Conservation (phyloP, 306 rosid species). For the Fragaria vesca region DNA sequence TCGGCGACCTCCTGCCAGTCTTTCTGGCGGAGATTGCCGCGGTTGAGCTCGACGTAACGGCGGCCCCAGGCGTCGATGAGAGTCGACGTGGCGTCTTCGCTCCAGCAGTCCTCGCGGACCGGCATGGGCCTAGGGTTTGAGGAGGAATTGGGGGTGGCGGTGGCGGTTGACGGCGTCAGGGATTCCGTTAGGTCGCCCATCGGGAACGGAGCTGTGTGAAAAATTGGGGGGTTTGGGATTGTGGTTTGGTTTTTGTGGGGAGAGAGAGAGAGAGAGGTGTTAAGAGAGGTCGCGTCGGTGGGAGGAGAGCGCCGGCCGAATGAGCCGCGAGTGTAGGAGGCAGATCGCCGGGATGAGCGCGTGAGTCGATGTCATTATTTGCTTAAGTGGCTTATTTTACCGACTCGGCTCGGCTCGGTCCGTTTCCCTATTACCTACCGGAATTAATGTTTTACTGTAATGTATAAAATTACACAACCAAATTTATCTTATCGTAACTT, state of each 20-base stretch:
- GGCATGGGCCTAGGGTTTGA: slow-evolving; percentile 58
- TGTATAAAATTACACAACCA: too few relatives aligned
- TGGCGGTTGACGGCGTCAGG: slow-evolving; percentile 32
- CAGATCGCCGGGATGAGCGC: slow-evolving; percentile 53
- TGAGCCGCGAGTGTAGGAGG: slow-evolving; percentile 61
- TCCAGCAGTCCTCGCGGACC: slow-evolving; percentile 97
- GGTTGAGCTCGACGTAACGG: slow-evolving; percentile 86
- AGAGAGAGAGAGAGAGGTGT: slow-evolving; percentile 19
- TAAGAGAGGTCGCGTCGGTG: slow-evolving; percentile 36
- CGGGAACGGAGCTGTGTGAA: slow-evolving; percentile 19
- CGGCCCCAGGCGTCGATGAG: slow-evolving; percentile 93
- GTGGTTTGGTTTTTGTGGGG: not conserved
- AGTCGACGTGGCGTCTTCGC: slow-evolving; percentile 84
- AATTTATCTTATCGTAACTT: too few relatives aligned
- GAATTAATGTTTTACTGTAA: slow-evolving; percentile 4
- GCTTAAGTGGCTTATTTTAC: slow-evolving; percentile 53
- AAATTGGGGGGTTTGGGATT: not conserved
- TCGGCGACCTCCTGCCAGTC: slow-evolving; percentile 99
- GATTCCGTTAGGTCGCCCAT: slow-evolving; percentile 73
- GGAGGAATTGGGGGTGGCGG: slow-evolving; percentile 17
- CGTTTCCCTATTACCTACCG: slow-evolving; percentile 6
- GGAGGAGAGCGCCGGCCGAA: slow-evolving; percentile 55
- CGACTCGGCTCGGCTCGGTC: slow-evolving; percentile 65
- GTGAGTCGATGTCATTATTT: slow-evolving; percentile 31
- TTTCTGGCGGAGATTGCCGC: slow-evolving; percentile 96